A percentile compares a stretch with the other conserved stretches of the same genome.
Conservation (phyloP, 345 rosid genomes). For the Citrus reticulata region DNA sequence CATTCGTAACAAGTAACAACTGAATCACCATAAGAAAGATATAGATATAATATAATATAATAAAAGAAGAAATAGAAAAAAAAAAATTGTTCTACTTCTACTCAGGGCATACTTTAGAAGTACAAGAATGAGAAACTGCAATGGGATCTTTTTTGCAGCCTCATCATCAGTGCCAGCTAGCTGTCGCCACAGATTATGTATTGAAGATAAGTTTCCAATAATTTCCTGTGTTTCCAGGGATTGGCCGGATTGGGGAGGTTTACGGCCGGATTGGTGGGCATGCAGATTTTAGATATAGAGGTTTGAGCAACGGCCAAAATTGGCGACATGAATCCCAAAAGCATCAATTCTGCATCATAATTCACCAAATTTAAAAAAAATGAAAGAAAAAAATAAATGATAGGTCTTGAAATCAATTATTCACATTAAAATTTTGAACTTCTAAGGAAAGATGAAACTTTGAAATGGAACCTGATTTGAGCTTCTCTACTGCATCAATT, state of each 20-base stretch:
- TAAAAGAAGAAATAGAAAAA: not conserved
- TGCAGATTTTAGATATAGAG: constrained; percentile 14
- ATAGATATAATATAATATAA: no score
- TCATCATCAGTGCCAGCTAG: not conserved
- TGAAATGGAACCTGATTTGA: constrained; percentile 20
- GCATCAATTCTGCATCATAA: constrained; percentile 6
- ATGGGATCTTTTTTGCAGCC: not conserved
- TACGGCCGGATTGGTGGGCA: constrained; percentile 17
- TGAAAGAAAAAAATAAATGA: no score
- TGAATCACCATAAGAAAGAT: not conserved
- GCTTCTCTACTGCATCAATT: constrained; percentile 16
- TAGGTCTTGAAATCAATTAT: not conserved
- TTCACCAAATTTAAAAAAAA: no score
- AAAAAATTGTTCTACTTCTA: not conserved
- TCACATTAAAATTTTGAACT: not conserved
- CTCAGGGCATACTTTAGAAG: not conserved
- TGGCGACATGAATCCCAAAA: constrained; percentile 23
- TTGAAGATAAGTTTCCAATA: not conserved
- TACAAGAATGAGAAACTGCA: constrained; percentile 11
- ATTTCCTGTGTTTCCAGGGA: no score
- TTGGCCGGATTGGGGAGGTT: not conserved
- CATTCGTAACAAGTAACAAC: not conserved
- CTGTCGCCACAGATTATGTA: constrained; percentile 1
- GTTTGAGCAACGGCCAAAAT: constrained; percentile 14
- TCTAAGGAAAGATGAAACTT: not conserved